Evolutionary conservation across 768 basidiomycete genomes (phyloP).

Genomic region (Termitomyces sp.): DNA sequence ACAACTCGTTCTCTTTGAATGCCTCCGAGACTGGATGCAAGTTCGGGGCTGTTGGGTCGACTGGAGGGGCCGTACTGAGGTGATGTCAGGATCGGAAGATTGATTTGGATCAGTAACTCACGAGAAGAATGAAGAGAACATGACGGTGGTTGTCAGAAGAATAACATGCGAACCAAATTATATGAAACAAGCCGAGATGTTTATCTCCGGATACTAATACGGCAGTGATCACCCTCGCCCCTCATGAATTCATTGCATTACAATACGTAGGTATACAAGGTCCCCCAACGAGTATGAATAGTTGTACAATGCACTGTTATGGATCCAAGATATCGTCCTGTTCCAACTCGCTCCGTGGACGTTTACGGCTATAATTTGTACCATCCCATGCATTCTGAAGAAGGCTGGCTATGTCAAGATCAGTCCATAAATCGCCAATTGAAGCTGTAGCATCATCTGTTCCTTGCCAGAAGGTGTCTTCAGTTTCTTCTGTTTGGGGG

Average conservation of each 20-base stretch:
- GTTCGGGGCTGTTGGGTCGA: slow-evolving; percentile 69
- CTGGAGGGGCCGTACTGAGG: slow-evolving; percentile 49
- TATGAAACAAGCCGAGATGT: slow-evolving; percentile 9
- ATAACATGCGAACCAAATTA: slow-evolving; percentile 2
- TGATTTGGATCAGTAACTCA: slow-evolving; percentile 38
- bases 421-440: slow-evolving; percentile 6
- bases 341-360: slow-evolving; percentile 22
- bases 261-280: background rate
- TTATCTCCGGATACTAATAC: background rate
- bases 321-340: slow-evolving; percentile 14
- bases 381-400: background rate
- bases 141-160: slow-evolving; percentile 35
- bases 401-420: slow-evolving; percentile 4
- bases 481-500: background rate
- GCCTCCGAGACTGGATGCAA: slow-evolving; percentile 79
- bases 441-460: background rate
- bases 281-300: background rate
- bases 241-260: background rate
- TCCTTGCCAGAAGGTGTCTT: slow-evolving; percentile 1
- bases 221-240: background rate
- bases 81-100: slow-evolving; percentile 5
- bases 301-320: background rate
- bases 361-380: slow-evolving; percentile 22
- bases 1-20: slow-evolving; percentile 51
- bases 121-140: slow-evolving; percentile 82